A percentile compares a stretch with the other conserved stretches of the same genome.
Conservation (phyloP, 768 basidiomycete genomes). For the Ramaria sp. region DNA sequence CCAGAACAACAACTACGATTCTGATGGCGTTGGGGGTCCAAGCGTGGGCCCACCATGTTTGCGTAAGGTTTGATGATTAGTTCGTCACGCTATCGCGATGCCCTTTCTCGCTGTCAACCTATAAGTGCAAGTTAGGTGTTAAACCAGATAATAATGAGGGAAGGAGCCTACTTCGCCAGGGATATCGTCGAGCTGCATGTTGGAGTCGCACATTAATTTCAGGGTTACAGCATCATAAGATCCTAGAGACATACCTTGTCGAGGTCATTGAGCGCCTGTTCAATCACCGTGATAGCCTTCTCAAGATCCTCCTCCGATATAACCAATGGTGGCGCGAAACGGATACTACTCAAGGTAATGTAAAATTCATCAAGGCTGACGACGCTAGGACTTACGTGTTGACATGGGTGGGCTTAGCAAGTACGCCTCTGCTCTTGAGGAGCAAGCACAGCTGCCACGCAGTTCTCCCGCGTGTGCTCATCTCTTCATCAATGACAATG, state of each 20-base stretch:
- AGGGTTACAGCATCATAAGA: background rate
- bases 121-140: background rate
- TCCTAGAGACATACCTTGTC: conserved; percentile 46
- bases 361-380: background rate
- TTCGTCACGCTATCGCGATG: conserved; percentile 30
- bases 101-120: conserved; percentile 46
- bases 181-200: conserved; percentile 39
- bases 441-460: conserved; percentile 96
- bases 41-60: no score
- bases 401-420: conserved; percentile 94
- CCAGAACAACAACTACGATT: no score
- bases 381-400: conserved; percentile 59
- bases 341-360: conserved; percentile 51
- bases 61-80: conserved; percentile 10
- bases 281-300: conserved; percentile 66
- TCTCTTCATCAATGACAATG: conserved; percentile 80
- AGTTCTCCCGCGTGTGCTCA: conserved; percentile 64
- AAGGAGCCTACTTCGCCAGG: conserved; percentile 35
- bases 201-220: background rate
- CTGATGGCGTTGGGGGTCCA: no score
- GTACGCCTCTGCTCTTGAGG: conserved; percentile 79
- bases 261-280: conserved; percentile 66
- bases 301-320: conserved; percentile 81
- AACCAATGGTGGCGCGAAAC: conserved; percentile 92
- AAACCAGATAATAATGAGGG: background rate